Base-by-base conservation (phyloP, 306 rosid species). In the Dryas octopetala region DNA sequence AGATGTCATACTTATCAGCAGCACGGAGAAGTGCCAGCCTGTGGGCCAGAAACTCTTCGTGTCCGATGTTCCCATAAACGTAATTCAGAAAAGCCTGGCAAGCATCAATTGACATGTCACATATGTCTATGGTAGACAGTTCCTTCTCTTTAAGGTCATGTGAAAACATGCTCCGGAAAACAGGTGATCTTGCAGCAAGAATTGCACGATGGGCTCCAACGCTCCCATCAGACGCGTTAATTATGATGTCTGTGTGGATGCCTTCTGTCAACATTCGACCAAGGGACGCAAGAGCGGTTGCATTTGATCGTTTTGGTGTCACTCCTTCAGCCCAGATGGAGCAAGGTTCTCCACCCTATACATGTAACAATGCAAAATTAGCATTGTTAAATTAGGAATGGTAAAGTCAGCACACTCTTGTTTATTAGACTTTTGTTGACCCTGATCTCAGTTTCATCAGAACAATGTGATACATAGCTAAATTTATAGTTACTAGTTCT, bases 101-200 rank as follows among this genome's bases (percentile, higher is more conserved):
- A 49, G 93, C 79, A 77, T 90, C 96, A 38, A 86, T 78, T 38
- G 99, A 83, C 98, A 96, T 96, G 83, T 96, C 99, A 50, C 90
- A 79, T 82, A 96, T 96, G 87, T 92, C 80, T 74, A 96, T 78
- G 55, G 90, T 78, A 3, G 98, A 92, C 14, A 85, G 79, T 78
- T 96, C 96, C 79, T 92, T 96, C 85, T 96, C 99, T 73, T 88
- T 88, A 55, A 96, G 96, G 73, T 96, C 82, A 28, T 96, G 99
- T 13, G 92, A 84, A 79, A 96, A 96, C 99, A 96, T 96, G 91
- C 97, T 92, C 76, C 68, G 78, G 66, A 96, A 96, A 58, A 96
- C 99, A 4, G 98, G 93, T 26, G 99, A 96, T 40, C 92, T 79
- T 5, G 93, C 85, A 2, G 97, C 96, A n/a, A 96, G 98, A 76